These are phyloP conservation scores for Mallotus repandus DNA, from an alignment of 441 rosid genomes.

Conservation along the genomic window DNA sequence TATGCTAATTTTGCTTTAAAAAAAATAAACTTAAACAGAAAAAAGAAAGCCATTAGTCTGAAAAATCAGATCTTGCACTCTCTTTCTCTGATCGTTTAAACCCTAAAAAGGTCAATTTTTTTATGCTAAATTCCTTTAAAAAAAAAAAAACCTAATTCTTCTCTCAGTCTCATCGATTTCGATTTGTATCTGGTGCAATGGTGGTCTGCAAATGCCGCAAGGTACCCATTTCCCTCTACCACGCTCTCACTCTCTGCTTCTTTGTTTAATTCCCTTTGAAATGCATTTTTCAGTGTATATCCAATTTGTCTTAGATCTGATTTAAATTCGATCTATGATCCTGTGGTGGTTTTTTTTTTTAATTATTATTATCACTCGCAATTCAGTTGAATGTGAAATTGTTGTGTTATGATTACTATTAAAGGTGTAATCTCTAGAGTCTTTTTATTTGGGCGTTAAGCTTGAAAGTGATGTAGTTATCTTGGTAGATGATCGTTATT, in stretches of 20 bases:
- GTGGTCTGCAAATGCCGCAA: constrained; percentile 37
- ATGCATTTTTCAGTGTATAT: constrained; percentile 4
- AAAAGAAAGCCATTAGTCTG: neutral
- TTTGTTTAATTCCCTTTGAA: constrained; percentile 5
- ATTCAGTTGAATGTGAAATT: neutral
- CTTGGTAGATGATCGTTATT: neutral
- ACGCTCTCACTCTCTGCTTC: neutral
- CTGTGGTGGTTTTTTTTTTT: neutral
- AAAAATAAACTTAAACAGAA: no score
- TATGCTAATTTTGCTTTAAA: no score
- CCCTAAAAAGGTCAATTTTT: neutral
- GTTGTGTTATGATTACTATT: neutral
- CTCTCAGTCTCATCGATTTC: neutral
- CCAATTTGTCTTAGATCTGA: constrained; percentile 27
- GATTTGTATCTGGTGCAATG: constrained; percentile 13
- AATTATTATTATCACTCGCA: neutral
- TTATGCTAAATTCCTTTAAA: constrained; percentile 1
- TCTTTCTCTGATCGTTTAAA: constrained; percentile 10
- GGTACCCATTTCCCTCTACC: constrained; percentile 15
- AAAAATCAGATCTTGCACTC: constrained; percentile 2
- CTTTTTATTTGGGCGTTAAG: no score
- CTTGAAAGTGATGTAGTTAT: no score
- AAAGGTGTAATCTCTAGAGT: neutral
- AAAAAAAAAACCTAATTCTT: neutral
- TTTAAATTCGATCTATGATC: constrained; percentile 10